A percentile compares a stretch with the other conserved stretches of the same genome.
phyloP scores from a whole-genome alignment of 192 early-diverging fungal species.

The Dissophora ornata region DNA sequence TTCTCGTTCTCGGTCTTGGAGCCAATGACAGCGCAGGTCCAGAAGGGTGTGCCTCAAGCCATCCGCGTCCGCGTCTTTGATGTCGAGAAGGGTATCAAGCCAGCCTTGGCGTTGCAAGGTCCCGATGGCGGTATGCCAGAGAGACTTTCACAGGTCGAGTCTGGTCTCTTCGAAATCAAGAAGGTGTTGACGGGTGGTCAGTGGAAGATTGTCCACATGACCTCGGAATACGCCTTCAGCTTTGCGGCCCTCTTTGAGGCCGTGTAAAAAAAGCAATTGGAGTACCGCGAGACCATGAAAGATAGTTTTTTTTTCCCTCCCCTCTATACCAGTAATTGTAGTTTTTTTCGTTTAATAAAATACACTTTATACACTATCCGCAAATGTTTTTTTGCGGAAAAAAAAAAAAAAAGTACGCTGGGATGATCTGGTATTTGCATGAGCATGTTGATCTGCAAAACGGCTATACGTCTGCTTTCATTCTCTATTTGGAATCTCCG shows the following conservation, averaged over 20 bases:
- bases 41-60: slow-evolving; percentile 25
- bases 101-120: slow-evolving; percentile 41
- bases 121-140: slow-evolving; percentile 53
- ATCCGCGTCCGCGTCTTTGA: slow-evolving; percentile 52
- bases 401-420: slow-evolving; percentile 1
- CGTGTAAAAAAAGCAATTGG: slow-evolving; percentile 35
- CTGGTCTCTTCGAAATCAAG: slow-evolving; percentile 40
- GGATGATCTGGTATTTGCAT: neutral
- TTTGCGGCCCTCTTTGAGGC: slow-evolving; percentile 54
- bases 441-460: no score
- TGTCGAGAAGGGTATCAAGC: slow-evolving; percentile 35
- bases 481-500: slow-evolving; percentile 23
- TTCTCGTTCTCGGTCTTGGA: slow-evolving; percentile 52
- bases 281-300: no score
- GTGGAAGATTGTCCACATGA: slow-evolving; percentile 55
- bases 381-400: no score
- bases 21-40: slow-evolving; percentile 39
- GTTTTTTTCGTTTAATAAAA: no score
- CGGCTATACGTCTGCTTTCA: neutral
- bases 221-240: slow-evolving; percentile 50
- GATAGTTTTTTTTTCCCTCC: no score
- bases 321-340: no score
- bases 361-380: no score
- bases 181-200: slow-evolving; percentile 30
- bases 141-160: slow-evolving; percentile 31